Evolutionary conservation across 371 early-diverging fungal genomes (phyloP).

Genomic region (Lichtheimia ornata): DNA sequence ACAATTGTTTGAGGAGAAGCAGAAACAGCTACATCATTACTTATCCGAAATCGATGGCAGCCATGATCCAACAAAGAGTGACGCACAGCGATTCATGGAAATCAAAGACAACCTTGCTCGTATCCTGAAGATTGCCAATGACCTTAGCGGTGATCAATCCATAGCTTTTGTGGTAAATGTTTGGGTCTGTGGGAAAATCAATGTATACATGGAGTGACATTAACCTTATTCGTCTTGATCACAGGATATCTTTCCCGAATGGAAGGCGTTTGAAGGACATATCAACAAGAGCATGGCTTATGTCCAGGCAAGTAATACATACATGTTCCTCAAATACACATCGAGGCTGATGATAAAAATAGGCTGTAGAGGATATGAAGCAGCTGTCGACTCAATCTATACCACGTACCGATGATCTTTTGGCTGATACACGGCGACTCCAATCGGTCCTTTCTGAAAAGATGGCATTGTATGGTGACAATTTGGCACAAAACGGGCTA

Average conservation of each 20-base stretch:
- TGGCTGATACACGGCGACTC: slow-evolving; percentile 35
- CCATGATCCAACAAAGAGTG: slow-evolving; percentile 18
- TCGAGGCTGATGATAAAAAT: not conserved
- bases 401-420: slow-evolving; percentile 36
- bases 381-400: slow-evolving; percentile 25
- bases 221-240: not conserved
- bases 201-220: not conserved
- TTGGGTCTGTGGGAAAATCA: not conserved
- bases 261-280: slow-evolving; percentile 35
- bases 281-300: slow-evolving; percentile 33
- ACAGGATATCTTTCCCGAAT: slow-evolving; percentile 45
- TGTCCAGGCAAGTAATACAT: slow-evolving; percentile 29
- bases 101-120: slow-evolving; percentile 27
- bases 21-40: slow-evolving; percentile 26
- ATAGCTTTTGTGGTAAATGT: slow-evolving; percentile 32
- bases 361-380: slow-evolving; percentile 50
- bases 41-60: slow-evolving; percentile 18
- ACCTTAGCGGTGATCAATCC: slow-evolving; percentile 38
- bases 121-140: slow-evolving; percentile 35
- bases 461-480: slow-evolving; percentile 35
- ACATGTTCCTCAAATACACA: not conserved
- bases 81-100: slow-evolving; percentile 24
- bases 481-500: slow-evolving; percentile 42
- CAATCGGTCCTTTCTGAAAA: slow-evolving; percentile 35
- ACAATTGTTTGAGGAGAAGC: slow-evolving; percentile 18